Evolutionary conservation across 108 stramenopile species (phyloP), one percentile per base, ranked within the genome.

Genomic region (Nitzschia sp.): DNA sequence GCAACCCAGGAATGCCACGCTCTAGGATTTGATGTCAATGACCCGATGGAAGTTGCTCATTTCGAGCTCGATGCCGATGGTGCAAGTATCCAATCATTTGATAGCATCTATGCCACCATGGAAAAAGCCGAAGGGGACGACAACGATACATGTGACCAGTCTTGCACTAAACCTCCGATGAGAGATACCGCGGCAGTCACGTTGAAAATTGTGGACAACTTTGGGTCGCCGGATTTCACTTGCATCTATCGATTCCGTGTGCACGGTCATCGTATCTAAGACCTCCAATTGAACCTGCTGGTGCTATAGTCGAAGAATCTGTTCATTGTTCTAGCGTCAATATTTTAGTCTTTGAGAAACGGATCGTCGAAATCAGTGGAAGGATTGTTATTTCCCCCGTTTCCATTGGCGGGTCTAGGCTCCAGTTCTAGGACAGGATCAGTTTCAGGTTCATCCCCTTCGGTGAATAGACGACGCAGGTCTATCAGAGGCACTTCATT

Each of bases 191-290:
- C 78, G 0, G 75, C 74, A 25, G 24, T 93, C 20, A 80, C 75
- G 3, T 53, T 93, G 40, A 72, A 83, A 29, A 67, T 93, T 22
- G 53, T 83, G 25, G 86, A 85, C 10, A 93, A 93, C 57, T 86
- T 83, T 77, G 91, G 92, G 42, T 86, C 86, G 62, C 15, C 56
- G 9, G 86, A 88, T 15, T 89, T 78, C 64, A 93, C 92, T 9
- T 93, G 89, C 63, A 51, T 93, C 12, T 93, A 93, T 75, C 86
- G 88, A 65, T 61, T 89, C 20, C 85, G 82, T 21, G 80, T 93
- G 3, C 88, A 93, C 70, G 89, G 89, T 15, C 81, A 86, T 34
- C 29, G 29, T 38, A 34, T 34, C 29, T 34, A 34, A 34, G 29
- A 5, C 29, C 1, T 34, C 29, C 29, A 34, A 34, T 34, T 34